These are phyloP conservation scores for Lunasporangiospora selenospora DNA, from an alignment of 192 early-diverging fungal genomes.

Conservation along the genomic window DNA sequence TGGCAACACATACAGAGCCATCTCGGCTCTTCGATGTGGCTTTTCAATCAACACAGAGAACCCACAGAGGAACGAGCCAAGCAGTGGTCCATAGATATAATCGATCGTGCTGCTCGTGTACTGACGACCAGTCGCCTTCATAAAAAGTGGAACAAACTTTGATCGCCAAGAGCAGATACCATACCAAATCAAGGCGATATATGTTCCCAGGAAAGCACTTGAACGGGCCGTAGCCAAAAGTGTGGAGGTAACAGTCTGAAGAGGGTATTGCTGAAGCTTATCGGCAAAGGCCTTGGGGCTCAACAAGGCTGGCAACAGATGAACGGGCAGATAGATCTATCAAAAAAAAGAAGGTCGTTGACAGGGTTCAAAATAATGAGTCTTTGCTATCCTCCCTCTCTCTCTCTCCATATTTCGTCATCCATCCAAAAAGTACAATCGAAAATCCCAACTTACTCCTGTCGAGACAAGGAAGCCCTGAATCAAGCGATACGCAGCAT, in stretches of 20 bases:
- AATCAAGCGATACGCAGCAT: slow-evolving; percentile 38
- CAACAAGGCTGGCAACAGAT: slow-evolving; percentile 62
- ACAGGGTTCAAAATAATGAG: too few species aligned
- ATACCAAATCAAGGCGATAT: slow-evolving; percentile 62
- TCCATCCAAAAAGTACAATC: too few species aligned
- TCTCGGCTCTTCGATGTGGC: slow-evolving; percentile 56
- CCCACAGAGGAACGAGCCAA: slow-evolving; percentile 65
- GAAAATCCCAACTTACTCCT: slow-evolving; percentile 19
- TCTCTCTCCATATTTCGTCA: slow-evolving; percentile 49
- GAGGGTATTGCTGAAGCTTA: slow-evolving; percentile 40
- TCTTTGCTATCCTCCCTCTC: too few species aligned
- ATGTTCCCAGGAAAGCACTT: slow-evolving; percentile 61
- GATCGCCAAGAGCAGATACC: slow-evolving; percentile 57
- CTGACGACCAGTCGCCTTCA: slow-evolving; percentile 26
- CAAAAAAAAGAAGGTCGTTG: too few species aligned
- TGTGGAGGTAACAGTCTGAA: slow-evolving; percentile 45
- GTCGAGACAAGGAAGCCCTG: slow-evolving; percentile 39
- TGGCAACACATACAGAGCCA: slow-evolving; percentile 59
- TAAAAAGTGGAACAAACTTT: slow-evolving; percentile 50
- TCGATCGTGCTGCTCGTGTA: slow-evolving; percentile 48
- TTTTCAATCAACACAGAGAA: slow-evolving; percentile 71
- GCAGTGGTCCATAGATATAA: slow-evolving; percentile 54
- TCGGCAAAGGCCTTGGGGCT: slow-evolving; percentile 52
- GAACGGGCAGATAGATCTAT: slow-evolving; percentile 70
- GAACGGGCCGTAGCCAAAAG: slow-evolving; percentile 54